Evolutionary conservation across 768 basidiomycete genomes (phyloP).

Genomic region (Panaeolus cyanescens): DNA sequence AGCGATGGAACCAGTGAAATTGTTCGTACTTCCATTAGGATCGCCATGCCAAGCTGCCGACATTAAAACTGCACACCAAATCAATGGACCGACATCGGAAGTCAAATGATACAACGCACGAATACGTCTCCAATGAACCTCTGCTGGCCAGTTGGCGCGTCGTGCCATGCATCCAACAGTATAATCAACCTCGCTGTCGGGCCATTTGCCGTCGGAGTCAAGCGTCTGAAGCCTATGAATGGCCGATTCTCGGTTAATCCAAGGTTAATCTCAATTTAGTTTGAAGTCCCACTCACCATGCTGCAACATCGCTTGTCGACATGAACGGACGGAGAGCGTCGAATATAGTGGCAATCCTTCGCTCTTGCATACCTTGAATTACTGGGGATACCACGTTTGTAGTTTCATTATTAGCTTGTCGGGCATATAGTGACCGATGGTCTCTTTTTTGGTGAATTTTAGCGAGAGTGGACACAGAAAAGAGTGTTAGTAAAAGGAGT

Average conservation of each 20-base stretch:
- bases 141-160: constrained; percentile 71
- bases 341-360: background rate
- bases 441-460: background rate
- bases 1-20: constrained; percentile 41
- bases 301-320: background rate
- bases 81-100: background rate
- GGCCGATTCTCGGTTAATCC: too few relatives aligned
- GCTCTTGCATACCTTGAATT: background rate
- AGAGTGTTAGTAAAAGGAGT: background rate
- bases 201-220: constrained; percentile 51
- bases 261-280: too few relatives aligned
- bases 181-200: constrained; percentile 56
- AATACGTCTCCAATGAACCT: constrained; percentile 55
- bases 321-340: background rate
- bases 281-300: background rate
- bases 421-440: background rate
- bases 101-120: constrained; percentile 30
- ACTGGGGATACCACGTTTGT: background rate
- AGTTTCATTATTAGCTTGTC: background rate
- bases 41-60: constrained; percentile 61
- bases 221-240: constrained; percentile 49
- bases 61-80: constrained; percentile 43
- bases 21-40: constrained; percentile 28
- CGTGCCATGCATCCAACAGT: constrained; percentile 61
- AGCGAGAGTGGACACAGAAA: background rate